Base-by-base conservation (phyloP, 352 stramenopile genomes). In the Phytophthora pseudosyringae region DNA sequence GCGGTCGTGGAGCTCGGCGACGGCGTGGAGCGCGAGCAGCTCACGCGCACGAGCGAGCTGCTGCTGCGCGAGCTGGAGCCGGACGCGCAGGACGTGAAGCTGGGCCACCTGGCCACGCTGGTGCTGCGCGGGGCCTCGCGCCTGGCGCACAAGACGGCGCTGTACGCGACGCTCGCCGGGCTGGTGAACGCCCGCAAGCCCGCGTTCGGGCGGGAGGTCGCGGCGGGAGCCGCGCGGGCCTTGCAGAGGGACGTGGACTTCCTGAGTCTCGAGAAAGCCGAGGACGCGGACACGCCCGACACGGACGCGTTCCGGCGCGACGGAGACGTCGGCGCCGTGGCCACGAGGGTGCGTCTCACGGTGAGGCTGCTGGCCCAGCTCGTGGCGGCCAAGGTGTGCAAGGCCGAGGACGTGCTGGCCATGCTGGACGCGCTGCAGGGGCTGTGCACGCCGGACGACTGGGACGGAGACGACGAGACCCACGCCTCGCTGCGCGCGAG, bases 1-100 rank as follows among this genome's bases (percentile, higher is more conserved):
- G 76, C 71, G 21, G 64, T 93, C 41, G 70, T 95, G 35, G 83
- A 93, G 60, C 71, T 93, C 3, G 78, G 81, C 8, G 83, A 91
- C 58, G 75, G 79, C 45, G 78, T 74, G 29, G 69, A 88, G 51
- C 80, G 73, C 35, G 80, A 90, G 12, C 73, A 90, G 25, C 53
- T 91, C 21, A 50, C 57, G 39, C 78, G 76, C 35, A 76, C 76
- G 5, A 72, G 72, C 28, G 50, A 63, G 0, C 64, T 81, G 46
- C 69, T 92, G 41, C 53, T 86, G 13, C 59, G 53, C 16, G 83
- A 94, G 66, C 53, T 92, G 26, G 80, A 89, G 18, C 56, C 53
- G 3, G 81, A 84, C 49, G 80, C 75, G 21, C 72, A 88, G 32
- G 69, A 73, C 21, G 71, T 89, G 48, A 92, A 90, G 58, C 66